Percentiles rank a stretch among this genome's conserved stretches.
Conservation (phyloP, 2,329 filamentous ascomycete genomes). For the Ophiostoma novo-ulmi region DNA sequence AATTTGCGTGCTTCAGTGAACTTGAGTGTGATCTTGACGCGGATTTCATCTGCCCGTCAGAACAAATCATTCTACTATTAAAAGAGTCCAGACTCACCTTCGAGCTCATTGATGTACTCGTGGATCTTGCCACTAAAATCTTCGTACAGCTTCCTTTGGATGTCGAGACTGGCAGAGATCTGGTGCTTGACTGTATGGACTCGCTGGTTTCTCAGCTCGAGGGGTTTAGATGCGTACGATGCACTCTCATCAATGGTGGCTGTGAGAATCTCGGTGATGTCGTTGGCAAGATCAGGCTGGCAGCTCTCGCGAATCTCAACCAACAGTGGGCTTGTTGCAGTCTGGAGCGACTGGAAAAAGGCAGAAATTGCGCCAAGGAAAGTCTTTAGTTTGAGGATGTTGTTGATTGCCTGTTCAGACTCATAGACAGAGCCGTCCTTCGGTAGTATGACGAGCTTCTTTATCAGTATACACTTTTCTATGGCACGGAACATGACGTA, state of each 20-base stretch:
- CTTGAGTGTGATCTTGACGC: conserved; percentile 44
- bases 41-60: conserved; percentile 20
- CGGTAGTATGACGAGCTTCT: conserved; percentile 68
- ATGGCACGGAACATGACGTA: conserved; percentile 32
- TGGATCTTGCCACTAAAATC: conserved; percentile 71
- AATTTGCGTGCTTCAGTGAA: conserved; percentile 76
- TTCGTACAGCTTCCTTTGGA: conserved; percentile 69
- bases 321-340: conserved; percentile 62
- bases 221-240: conserved; percentile 66
- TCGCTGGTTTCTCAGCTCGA: conserved; percentile 84
- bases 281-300: conserved; percentile 54
- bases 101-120: conserved; percentile 53
- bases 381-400: conserved; percentile 78
- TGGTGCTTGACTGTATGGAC: conserved; percentile 74
- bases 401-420: conserved; percentile 77
- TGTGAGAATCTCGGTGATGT: conserved; percentile 60
- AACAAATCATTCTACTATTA: neutral
- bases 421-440: conserved; percentile 59
- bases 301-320: conserved; percentile 65
- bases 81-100: conserved; percentile 43
- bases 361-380: conserved; percentile 65
- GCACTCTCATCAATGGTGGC: conserved; percentile 75
- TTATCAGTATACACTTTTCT: neutral
- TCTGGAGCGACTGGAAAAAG: conserved; percentile 61
- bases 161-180: conserved; percentile 27